Evolutionary conservation across 768 basidiomycete genomes (phyloP), one percentile per base, ranked within the genome.

Genomic region (Tylopilus rubrobrunneus): DNA sequence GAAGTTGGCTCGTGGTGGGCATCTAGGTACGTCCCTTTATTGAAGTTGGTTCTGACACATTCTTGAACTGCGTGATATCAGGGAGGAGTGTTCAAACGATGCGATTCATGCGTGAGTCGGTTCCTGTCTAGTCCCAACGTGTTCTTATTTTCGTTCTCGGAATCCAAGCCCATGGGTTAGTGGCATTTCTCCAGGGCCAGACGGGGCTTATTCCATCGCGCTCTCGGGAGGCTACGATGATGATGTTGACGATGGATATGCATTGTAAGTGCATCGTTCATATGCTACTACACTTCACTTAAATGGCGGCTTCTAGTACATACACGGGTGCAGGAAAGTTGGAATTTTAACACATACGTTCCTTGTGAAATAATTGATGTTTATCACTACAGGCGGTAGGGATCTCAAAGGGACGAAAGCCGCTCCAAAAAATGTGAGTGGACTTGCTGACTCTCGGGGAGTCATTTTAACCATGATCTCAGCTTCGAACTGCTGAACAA

Each of bases 401-500:
- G 86, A 94, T 68, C 75, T 96, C 39, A 92, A 78, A 67, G 94
- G 94, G 11, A 96, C 94, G 0, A 87, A 86, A 66, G 67, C 73
- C 4, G 79, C 80, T 2, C 92, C 89, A 0, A 94, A 95, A 69
- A 96, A 96, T 71, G 91, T 91, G 48, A 34, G 80, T 67, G 7
- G 19, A 40, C 25, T 11, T 21, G 29, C 4, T 10, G 10, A 44
- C 11, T 39, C 7, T 19, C 10, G 17, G 9, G 14, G 10, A 4
- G 9, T 28, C 4, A 3, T 44, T 44, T 44, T 41, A 34, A 63
- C 46, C n/a, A 5, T 5, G 25, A 10, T 19, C 40, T 19, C 41
- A 92, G 89, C 83, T 96, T 43, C 87, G 94, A 14, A 95, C 93
- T 0, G 94, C 88, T 9, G 86, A 85, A 5, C 94, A 97, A 67